These are phyloP conservation scores for Sclerotinia subarctica DNA, from an alignment of 2,329 filamentous ascomycete genomes.

Conservation along the genomic window DNA sequence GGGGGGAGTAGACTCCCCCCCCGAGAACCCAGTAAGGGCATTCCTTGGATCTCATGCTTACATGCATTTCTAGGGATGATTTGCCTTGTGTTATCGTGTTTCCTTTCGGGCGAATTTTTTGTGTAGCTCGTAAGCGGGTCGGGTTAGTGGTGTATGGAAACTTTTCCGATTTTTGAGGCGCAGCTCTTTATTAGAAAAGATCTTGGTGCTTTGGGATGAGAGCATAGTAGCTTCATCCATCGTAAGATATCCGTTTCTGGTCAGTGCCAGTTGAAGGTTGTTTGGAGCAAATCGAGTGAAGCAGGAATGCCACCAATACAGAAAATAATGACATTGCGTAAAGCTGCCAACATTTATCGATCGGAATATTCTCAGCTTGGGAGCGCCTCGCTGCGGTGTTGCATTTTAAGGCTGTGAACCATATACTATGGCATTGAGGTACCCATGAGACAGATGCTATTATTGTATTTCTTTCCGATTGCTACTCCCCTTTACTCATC, in stretches of 20 bases:
- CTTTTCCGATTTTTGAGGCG: neutral
- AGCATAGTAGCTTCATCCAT: neutral
- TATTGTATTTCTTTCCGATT: neutral
- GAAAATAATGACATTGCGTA: neutral
- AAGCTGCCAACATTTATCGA: neutral
- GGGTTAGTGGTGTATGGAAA: neutral
- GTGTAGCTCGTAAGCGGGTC: neutral
- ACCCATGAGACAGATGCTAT: too few relatives aligned
- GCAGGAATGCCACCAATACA: neutral
- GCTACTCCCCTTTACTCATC: neutral
- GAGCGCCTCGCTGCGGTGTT: too few relatives aligned
- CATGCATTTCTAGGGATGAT: neutral
- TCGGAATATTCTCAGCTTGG: neutral
- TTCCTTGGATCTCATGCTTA: neutral
- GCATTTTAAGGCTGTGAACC: neutral
- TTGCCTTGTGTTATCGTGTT: neutral
- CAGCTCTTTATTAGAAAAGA: neutral
- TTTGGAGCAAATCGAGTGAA: neutral
- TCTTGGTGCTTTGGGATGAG: neutral
- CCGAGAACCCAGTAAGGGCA: neutral
- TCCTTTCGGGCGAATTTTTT: too few relatives aligned
- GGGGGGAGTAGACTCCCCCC: slow-evolving; percentile 54
- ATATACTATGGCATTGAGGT: neutral
- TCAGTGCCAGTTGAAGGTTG: neutral
- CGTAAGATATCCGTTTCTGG: neutral